Conservation (phyloP, 2,329 filamentous ascomycete species). For the Xylariaceae sp. region DNA sequence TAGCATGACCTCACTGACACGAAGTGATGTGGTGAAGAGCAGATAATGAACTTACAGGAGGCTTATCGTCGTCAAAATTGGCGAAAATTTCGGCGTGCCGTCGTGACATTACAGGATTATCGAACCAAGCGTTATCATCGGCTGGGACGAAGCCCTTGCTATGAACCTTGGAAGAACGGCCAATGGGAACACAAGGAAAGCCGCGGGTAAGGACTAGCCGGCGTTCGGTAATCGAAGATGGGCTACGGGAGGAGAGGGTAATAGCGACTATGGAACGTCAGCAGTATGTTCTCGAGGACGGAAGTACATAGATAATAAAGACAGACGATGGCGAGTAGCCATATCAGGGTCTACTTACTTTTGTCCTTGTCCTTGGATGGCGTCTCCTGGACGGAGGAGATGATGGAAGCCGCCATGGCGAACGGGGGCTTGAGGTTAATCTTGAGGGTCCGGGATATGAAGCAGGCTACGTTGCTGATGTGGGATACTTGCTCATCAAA, state of each 20-base stretch:
- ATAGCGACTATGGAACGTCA: conserved; percentile 32
- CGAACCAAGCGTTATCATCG: conserved; percentile 68
- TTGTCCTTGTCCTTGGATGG: conserved; percentile 17
- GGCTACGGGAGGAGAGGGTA: conserved; percentile 9
- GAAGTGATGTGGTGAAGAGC: neutral
- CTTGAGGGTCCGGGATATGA: no score
- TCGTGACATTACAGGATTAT: conserved; percentile 75
- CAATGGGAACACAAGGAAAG: conserved; percentile 43
- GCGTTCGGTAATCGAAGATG: conserved; percentile 33
- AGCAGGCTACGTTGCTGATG: no score
- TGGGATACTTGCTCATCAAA: no score
- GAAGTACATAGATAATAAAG: neutral
- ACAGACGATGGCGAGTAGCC: neutral
- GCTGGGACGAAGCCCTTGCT: conserved; percentile 51
- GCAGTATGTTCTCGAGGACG: neutral
- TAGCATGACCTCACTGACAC: neutral
- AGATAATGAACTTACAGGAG: conserved; percentile 18
- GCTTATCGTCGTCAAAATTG: conserved; percentile 44
- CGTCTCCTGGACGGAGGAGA: conserved; percentile 5
- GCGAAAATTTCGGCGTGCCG: conserved; percentile 65
- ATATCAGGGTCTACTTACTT: conserved; percentile 29
- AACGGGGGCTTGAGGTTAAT: neutral
- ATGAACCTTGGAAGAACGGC: conserved; percentile 54
- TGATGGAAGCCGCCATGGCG: conserved; percentile 18
- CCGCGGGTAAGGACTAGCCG: conserved; percentile 40